Conservation (phyloP, 768 basidiomycete genomes). For the Tricholomella constricta region DNA sequence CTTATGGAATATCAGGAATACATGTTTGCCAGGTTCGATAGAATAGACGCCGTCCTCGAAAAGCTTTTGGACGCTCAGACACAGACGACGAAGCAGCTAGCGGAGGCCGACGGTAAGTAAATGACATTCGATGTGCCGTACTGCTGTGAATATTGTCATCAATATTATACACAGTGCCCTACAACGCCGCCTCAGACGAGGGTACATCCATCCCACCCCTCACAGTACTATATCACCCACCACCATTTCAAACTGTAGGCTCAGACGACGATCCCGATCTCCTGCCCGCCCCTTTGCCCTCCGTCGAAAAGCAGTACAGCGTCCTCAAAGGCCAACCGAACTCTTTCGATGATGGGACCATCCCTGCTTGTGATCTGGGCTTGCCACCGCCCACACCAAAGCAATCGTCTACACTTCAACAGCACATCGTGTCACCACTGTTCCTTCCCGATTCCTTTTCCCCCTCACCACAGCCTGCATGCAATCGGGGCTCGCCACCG, state of each 20-base stretch:
- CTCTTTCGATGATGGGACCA: constrained; percentile 1
- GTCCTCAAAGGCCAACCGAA: neutral
- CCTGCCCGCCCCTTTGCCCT: neutral
- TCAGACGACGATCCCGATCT: neutral
- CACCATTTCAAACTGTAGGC: no score
- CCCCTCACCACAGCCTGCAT: neutral
- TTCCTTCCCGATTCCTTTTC: neutral
- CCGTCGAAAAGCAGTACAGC: constrained; percentile 1
- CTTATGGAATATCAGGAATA: constrained; percentile 7
- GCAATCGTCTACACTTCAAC: no score
- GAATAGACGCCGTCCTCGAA: constrained; percentile 8
- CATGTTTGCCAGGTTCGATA: constrained; percentile 8
- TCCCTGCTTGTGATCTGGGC: no score
- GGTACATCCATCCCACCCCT: neutral
- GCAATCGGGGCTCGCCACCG: neutral
- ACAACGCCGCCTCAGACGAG: neutral
- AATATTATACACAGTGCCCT: neutral
- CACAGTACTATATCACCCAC: no score
- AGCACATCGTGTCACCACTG: no score
- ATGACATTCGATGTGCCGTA: neutral
- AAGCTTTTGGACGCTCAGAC: constrained; percentile 12
- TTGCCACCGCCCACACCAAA: no score
- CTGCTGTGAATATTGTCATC: neutral
- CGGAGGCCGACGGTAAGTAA: constrained; percentile 3
- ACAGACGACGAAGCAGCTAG: constrained; percentile 5